Percentiles rank a stretch among this genome's conserved stretches.
Conservation (phyloP, 2,329 filamentous ascomycete species). For the Hirsutella minnesotensis region DNA sequence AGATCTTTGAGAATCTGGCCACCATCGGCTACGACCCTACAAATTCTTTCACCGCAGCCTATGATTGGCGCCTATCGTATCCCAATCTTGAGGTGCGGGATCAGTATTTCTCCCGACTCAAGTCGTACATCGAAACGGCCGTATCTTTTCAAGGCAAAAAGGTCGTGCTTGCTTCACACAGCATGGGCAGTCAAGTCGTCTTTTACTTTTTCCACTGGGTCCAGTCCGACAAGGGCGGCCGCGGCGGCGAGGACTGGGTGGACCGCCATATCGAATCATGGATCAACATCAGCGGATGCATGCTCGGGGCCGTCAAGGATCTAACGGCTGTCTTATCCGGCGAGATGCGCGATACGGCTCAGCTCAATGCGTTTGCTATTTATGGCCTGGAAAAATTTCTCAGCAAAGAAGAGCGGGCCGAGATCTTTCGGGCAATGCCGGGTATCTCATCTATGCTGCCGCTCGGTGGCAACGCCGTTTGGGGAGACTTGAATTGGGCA, state of each 20-base stretch:
- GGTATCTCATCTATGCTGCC: conserved; percentile 95
- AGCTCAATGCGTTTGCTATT: conserved; percentile 90
- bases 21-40: conserved; percentile 91
- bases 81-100: conserved; percentile 80
- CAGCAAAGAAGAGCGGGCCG: conserved; percentile 76
- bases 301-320: conserved; percentile 90
- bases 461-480: conserved; percentile 86
- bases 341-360: conserved; percentile 97
- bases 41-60: conserved; percentile 55
- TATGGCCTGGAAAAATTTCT: conserved; percentile 96
- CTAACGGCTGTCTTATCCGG: conserved; percentile 83
- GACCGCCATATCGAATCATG: conserved; percentile 82
- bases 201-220: conserved; percentile 79
- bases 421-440: conserved; percentile 94
- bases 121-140: conserved; percentile 80
- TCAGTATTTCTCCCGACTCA: conserved; percentile 86
- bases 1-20: conserved; percentile 92
- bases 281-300: conserved; percentile 97
- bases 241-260: conserved; percentile 79
- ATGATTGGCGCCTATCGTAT: conserved; percentile 93
- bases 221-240: conserved; percentile 63
- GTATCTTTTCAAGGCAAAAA: conserved; percentile 65
- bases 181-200: conserved; percentile 92
- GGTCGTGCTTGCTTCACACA: conserved; percentile 79
- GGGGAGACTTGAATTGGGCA: conserved; percentile 79